Evolutionary conservation across 2,329 filamentous ascomycete genomes (phyloP).

Genomic region (Aureobasidium sp.): DNA sequence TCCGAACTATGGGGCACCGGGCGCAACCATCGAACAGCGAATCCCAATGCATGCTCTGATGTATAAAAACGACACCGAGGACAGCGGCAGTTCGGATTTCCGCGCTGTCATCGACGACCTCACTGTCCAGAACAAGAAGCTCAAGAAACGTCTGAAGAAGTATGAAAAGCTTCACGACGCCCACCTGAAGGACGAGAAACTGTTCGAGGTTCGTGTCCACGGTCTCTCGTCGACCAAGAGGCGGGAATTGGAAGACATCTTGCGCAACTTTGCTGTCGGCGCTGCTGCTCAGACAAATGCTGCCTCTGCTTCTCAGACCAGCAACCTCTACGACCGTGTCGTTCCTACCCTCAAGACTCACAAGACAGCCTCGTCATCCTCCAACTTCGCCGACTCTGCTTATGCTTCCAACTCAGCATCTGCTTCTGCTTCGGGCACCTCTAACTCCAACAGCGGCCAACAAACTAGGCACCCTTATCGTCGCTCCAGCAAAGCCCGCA

Average conservation of each 20-base stretch:
- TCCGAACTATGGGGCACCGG: constrained; percentile 20
- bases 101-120: constrained; percentile 81
- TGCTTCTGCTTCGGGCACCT: constrained; percentile 39
- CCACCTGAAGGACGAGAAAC: constrained; percentile 63
- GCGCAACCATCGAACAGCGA: not conserved
- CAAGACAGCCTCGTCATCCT: constrained; percentile 55
- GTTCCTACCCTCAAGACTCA: constrained; percentile 47
- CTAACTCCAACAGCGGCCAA: constrained; percentile 25
- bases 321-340: constrained; percentile 29
- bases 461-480: constrained; percentile 15
- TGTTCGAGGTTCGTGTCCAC: constrained; percentile 79
- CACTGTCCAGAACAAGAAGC: constrained; percentile 72
- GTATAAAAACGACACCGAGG: constrained; percentile 31
- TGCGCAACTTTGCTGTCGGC: constrained; percentile 63
- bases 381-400: constrained; percentile 45
- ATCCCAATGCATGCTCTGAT: constrained; percentile 28
- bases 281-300: constrained; percentile 43
- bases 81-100: constrained; percentile 65
- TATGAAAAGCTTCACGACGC: constrained; percentile 62
- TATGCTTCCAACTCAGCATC: constrained; percentile 56
- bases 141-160: constrained; percentile 65
- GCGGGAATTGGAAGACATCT: constrained; percentile 64
- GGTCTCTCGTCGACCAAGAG: constrained; percentile 66
- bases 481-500: constrained; percentile 30
- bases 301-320: constrained; percentile 19